Evolutionary conservation across 2,329 filamentous ascomycete species (phyloP).

Genomic region (Penicillium sp.): DNA sequence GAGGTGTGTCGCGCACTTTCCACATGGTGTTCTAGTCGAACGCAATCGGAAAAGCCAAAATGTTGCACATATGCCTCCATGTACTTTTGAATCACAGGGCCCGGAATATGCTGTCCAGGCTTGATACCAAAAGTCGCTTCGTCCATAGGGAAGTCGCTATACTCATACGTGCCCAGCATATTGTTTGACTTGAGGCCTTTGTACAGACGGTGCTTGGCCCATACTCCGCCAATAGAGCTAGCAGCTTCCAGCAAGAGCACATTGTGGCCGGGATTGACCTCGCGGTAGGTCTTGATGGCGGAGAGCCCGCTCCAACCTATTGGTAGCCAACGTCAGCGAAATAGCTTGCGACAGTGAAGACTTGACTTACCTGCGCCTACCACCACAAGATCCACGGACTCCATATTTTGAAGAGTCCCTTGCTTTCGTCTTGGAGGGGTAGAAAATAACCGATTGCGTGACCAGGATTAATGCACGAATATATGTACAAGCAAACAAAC

Average conservation of each 20-base stretch:
- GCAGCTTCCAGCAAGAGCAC: conserved; percentile 59
- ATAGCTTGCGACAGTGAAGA: conserved; percentile 31
- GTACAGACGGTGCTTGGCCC: conserved; percentile 65
- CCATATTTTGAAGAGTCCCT: conserved; percentile 20
- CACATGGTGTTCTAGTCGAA: conserved; percentile 54
- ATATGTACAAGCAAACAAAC: conserved; percentile 7
- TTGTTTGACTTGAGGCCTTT: conserved; percentile 72
- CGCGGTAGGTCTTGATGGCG: conserved; percentile 60
- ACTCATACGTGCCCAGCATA: conserved; percentile 69
- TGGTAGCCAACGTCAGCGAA: conserved; percentile 37
- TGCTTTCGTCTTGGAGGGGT: neutral
- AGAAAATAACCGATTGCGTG: neutral
- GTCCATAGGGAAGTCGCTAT: conserved; percentile 70
- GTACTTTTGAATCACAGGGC: conserved; percentile 56
- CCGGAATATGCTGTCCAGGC: conserved; percentile 59
- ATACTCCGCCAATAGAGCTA: conserved; percentile 64
- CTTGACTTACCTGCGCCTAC: conserved; percentile 28
- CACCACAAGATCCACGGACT: conserved; percentile 30
- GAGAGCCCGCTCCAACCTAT: conserved; percentile 57
- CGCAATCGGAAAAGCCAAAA: conserved; percentile 50
- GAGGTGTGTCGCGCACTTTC: conserved; percentile 45
- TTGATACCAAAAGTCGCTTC: conserved; percentile 50
- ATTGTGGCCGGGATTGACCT: conserved; percentile 57
- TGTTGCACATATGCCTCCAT: conserved; percentile 55
- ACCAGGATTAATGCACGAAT: neutral